Conservation (phyloP, 768 basidiomycete species). For the Suillus luteus region DNA sequence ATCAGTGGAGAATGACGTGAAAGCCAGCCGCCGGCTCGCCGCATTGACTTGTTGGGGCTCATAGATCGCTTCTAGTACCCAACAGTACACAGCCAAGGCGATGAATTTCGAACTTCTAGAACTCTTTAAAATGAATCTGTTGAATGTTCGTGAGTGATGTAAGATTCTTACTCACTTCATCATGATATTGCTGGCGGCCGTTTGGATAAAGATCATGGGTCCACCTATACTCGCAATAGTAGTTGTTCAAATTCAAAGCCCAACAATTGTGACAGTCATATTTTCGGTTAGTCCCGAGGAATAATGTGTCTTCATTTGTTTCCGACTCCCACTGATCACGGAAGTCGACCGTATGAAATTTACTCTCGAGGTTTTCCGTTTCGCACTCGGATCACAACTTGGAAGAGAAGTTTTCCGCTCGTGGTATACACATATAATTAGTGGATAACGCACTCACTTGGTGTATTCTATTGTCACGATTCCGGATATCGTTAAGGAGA, state of each 20-base stretch:
- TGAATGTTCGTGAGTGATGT: conserved; percentile 57
- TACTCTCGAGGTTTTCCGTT: conserved; percentile 84
- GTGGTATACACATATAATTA: conserved; percentile 16
- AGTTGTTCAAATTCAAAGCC: too few relatives aligned
- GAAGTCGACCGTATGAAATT: conserved; percentile 27
- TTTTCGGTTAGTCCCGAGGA: too few relatives aligned
- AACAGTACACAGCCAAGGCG: conserved; percentile 48
- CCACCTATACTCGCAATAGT: conserved; percentile 76
- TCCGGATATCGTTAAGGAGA: conserved; percentile 72
- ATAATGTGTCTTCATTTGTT: too few relatives aligned
- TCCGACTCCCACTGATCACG: too few relatives aligned
- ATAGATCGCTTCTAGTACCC: conserved; percentile 37
- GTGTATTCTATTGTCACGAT: conserved; percentile 74
- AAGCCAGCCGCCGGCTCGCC: conserved; percentile 50
- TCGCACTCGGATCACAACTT: conserved; percentile 70
- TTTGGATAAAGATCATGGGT: conserved; percentile 95
- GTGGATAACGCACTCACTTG: conserved; percentile 43
- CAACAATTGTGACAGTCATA: too few relatives aligned
- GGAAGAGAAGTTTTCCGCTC: conserved; percentile 33
- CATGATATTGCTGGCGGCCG: conserved; percentile 56
- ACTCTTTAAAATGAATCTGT: conserved; percentile 76
- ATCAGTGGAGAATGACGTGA: conserved; percentile 60
- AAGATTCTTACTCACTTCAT: conserved; percentile 15
- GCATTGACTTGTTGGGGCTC: conserved; percentile 78
- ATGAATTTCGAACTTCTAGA: conserved; percentile 62